Percentiles rank a stretch among this genome's conserved stretches.
Evolutionary conservation across 257 asterid genomes (phyloP).

Genomic region (Striga asiatica): DNA sequence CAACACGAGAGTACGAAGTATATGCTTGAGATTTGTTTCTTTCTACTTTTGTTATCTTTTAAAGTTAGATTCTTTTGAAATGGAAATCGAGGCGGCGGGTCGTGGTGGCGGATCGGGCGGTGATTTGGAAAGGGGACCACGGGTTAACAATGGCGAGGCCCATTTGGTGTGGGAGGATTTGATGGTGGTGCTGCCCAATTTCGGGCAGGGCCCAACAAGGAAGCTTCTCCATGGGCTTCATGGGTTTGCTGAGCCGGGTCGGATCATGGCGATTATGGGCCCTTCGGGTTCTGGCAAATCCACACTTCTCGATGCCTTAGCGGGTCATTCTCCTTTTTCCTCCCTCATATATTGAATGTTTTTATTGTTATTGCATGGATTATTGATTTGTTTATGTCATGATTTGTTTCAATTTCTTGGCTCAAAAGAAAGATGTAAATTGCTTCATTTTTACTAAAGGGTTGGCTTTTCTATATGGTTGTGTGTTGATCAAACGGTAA

Average conservation of each 20-base stretch:
- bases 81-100: constrained; percentile 39
- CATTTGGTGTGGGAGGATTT: constrained; percentile 79
- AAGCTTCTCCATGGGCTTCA: constrained; percentile 62
- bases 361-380: neutral
- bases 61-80: neutral
- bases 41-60: too few species aligned
- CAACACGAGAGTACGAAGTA: constrained; percentile 1
- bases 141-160: constrained; percentile 39
- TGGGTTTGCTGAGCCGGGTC: constrained; percentile 91
- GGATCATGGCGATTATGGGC: constrained; percentile 98
- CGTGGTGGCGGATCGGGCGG: constrained; percentile 7
- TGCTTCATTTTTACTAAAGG: neutral
- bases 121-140: constrained; percentile 30
- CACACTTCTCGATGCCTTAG: constrained; percentile 89
- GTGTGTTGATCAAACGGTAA: too few species aligned
- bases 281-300: constrained; percentile 98
- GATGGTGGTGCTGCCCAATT: constrained; percentile 68
- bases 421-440: neutral
- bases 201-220: constrained; percentile 64
- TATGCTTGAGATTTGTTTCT: neutral
- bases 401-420: neutral
- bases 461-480: too few species aligned
- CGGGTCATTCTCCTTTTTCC: constrained; percentile 35
- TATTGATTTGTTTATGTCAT: neutral
- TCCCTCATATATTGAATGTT: neutral